Conservation (phyloP, 1,139 yeast species). For the Blastobotrys raffinosifermentans region DNA sequence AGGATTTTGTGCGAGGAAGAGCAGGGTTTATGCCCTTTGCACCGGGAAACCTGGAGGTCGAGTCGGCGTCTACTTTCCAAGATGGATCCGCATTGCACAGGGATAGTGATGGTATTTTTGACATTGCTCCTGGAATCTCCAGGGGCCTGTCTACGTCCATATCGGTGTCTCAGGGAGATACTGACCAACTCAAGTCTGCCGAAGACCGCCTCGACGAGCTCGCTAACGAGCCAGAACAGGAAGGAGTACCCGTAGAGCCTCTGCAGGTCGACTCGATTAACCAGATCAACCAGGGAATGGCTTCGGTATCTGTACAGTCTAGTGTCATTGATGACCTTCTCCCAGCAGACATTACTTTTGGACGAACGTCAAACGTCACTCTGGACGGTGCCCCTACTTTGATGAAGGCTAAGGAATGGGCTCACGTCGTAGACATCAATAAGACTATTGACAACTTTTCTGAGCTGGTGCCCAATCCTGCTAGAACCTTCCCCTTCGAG, state of each 20-base stretch:
- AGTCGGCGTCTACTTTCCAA: slow-evolving; percentile 20
- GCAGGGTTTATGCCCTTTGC: slow-evolving; percentile 80
- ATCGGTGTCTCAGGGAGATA: slow-evolving; percentile 21
- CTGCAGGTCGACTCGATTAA: too few species aligned
- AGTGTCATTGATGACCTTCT: slow-evolving; percentile 57
- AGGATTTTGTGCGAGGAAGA: slow-evolving; percentile 61
- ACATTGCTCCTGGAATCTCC: slow-evolving; percentile 73
- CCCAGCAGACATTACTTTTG: slow-evolving; percentile 57
- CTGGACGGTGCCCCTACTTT: slow-evolving; percentile 13
- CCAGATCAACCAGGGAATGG: too few species aligned
- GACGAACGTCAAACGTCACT: slow-evolving; percentile 28
- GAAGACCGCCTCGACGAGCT: slow-evolving; percentile 15
- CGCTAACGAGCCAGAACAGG: slow-evolving; percentile 11
- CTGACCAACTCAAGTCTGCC: slow-evolving; percentile 19
- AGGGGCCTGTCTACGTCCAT: slow-evolving; percentile 51
- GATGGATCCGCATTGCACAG: slow-evolving; percentile 47
- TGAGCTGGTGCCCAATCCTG: slow-evolving; percentile 88
- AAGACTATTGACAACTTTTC: slow-evolving; percentile 77
- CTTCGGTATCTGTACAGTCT: neutral
- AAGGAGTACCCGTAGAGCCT: slow-evolving; percentile 2
- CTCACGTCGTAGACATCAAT: slow-evolving; percentile 86
- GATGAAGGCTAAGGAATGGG: slow-evolving; percentile 65
- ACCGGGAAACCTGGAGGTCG: slow-evolving; percentile 71
- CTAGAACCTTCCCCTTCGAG: slow-evolving; percentile 88
- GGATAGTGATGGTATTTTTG: slow-evolving; percentile 70